Base-by-base conservation (phyloP, 108 stramenopile genomes). In the Skeletonema potamos region DNA sequence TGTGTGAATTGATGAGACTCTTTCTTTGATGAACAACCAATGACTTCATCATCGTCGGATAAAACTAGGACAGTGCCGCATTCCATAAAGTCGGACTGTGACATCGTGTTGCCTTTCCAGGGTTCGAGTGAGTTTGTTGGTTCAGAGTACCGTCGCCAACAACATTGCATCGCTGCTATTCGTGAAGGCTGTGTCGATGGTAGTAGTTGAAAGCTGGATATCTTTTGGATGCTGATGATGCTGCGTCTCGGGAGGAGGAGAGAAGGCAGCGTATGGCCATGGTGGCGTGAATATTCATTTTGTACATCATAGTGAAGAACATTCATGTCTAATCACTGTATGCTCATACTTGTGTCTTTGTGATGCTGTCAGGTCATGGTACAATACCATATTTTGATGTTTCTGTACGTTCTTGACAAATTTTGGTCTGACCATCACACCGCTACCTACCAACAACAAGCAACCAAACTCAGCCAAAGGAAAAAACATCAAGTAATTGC, bases 31-130 rank as follows among this genome's bases (percentile, higher is more conserved):
- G 82, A 86, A 4, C 83, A 82, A 10, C 92, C 89, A 73, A 92
- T 86, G 68, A 96, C 81, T 55, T 85, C 83, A 73, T 96, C 96
- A 12, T 86, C 37, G 54, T 77, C 55, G 72, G 90, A 86, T 61
- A 90, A 54, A 8, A 96, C 91, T 10, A 96, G 75, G 26, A 93
- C 92, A 0, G 92, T 89, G 79, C 93, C 95, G 48, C 86, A 84
- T 10, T 66, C 65, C 95, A 96, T 96, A 69, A 92, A 83, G 69
- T 92, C 91, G 15, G 67, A 58, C 75, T 96, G 95, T 20, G 85
- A 75, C 48, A 51, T 51, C 22, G 48, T 51, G 48, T 22, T 51
- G 22, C 18, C 22, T 24, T 20, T 51, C 48, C 48, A 51, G 48
- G 48, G 22, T 24, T 51, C 48, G 3, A 24, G 48, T 51, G 48